phyloP scores from a whole-genome alignment of 805 yeast genomes.

The Nakazawaea molendinolei region DNA sequence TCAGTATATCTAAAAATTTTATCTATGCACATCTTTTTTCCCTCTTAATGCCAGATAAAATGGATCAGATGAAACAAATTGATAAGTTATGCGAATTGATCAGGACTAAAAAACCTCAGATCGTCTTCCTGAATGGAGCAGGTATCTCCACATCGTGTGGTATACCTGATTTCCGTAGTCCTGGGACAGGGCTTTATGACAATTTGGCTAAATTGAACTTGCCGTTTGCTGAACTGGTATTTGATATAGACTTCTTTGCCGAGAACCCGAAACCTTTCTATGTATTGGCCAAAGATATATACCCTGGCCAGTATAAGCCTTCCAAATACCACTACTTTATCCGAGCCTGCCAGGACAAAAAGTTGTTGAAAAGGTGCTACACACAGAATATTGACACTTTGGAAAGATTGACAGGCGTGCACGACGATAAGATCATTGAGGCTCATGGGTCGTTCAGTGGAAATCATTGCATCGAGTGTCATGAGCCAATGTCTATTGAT shows the following conservation, averaged over 20 bases:
- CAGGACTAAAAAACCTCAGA: constrained; percentile 22
- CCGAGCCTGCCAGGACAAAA: constrained; percentile 57
- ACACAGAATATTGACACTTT: constrained; percentile 93
- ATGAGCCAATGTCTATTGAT: constrained; percentile 41
- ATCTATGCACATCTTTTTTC: not conserved
- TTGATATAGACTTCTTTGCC: constrained; percentile 77
- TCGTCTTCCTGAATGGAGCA: constrained; percentile 79
- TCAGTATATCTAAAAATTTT: no score
- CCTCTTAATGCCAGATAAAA: not conserved
- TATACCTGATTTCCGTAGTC: constrained; percentile 92
- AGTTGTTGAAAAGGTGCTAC: constrained; percentile 60
- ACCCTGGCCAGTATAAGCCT: constrained; percentile 84
- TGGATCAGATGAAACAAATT: not conserved
- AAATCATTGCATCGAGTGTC: constrained; percentile 79
- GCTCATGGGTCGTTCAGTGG: constrained; percentile 94
- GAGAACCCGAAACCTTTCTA: constrained; percentile 80
- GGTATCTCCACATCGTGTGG: constrained; percentile 94
- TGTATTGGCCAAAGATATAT: constrained; percentile 74
- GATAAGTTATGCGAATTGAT: constrained; percentile 8
- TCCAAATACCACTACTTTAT: constrained; percentile 76
- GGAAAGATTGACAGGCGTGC: constrained; percentile 78
- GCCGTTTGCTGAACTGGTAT: constrained; percentile 94
- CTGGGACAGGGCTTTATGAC: constrained; percentile 81
- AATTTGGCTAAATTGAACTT: constrained; percentile 66
- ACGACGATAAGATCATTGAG: constrained; percentile 60